phyloP scores from a whole-genome alignment of 495 filamentous ascomycete genomes.

The Tuber aestivum region DNA sequence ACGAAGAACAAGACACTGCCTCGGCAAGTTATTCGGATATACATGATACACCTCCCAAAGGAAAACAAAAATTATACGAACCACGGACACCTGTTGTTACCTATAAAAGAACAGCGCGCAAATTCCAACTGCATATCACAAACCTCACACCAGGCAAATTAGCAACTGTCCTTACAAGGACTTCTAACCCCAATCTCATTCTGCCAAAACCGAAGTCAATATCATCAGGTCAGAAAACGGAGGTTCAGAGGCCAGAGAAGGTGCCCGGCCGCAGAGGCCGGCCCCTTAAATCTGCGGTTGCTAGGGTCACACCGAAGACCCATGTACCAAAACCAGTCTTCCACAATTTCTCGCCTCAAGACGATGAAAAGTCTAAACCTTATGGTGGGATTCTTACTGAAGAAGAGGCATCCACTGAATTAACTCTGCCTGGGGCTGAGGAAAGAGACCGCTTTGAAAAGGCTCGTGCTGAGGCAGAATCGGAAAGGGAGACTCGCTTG shows the following conservation, averaged over 20 bases:
- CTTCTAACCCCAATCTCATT: constrained; percentile 16
- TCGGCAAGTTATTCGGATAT: constrained; percentile 11
- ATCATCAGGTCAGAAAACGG: background rate
- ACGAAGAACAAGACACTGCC: background rate
- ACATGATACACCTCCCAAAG: constrained; percentile 19
- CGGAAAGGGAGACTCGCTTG: constrained; percentile 64
- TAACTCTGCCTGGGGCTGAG: constrained; percentile 69
- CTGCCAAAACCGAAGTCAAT: constrained; percentile 10
- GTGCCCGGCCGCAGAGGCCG: background rate
- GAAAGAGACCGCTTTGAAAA: constrained; percentile 82
- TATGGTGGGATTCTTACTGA: constrained; percentile 91
- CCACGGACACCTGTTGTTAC: constrained; percentile 27
- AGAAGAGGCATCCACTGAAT: constrained; percentile 81
- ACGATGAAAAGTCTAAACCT: constrained; percentile 89
- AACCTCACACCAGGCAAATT: constrained; percentile 29
- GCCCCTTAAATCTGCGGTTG: background rate
- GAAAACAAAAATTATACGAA: constrained; percentile 30
- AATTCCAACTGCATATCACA: constrained; percentile 30
- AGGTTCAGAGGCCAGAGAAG: background rate
- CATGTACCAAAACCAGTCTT: background rate
- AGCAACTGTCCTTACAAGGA: constrained; percentile 17
- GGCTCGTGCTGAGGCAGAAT: constrained; percentile 81
- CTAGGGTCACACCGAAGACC: background rate
- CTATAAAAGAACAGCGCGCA: constrained; percentile 31
- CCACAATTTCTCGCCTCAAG: constrained; percentile 45